Evolutionary conservation across 805 yeast species (phyloP).

Genomic region (Schwanniomyces sp.): DNA sequence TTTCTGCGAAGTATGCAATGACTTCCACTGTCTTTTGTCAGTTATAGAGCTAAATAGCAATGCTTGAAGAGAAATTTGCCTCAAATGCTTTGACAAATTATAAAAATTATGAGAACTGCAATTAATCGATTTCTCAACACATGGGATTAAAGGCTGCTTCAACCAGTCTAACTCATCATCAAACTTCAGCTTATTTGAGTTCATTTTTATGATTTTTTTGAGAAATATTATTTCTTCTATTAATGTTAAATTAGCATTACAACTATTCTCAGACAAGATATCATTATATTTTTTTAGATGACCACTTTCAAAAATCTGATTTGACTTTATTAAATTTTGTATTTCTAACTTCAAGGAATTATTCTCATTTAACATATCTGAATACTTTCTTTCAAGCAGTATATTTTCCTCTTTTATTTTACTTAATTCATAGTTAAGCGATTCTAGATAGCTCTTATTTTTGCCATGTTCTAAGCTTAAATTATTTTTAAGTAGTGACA

Average conservation of each 20-base stretch:
- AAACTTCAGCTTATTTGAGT: constrained; percentile 1
- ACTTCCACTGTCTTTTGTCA: constrained; percentile 10
- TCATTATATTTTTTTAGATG: constrained; percentile 27
- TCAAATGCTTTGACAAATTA: constrained; percentile 3
- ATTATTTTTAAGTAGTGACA: constrained; percentile 45
- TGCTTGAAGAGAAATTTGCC: constrained; percentile 11
- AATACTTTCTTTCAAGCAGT: constrained; percentile 18
- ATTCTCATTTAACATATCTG: constrained; percentile 17
- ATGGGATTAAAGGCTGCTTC: constrained; percentile 5
- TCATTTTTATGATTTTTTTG: constrained; percentile 23
- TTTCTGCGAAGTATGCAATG: constrained; percentile 13
- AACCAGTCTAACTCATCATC: constrained; percentile 18
- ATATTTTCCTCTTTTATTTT: constrained; percentile 14
- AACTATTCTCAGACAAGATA: constrained; percentile 31
- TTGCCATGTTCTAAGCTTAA: constrained; percentile 30
- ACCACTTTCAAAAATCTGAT: constrained; percentile 11
- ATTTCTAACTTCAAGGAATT: constrained; percentile 19
- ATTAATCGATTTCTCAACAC: background rate
- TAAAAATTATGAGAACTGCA: background rate
- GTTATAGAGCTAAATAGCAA: constrained; percentile 9
- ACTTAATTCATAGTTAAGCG: constrained; percentile 10
- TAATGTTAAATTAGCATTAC: constrained; percentile 32
- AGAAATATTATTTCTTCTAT: constrained; percentile 47
- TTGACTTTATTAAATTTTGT: constrained; percentile 22
- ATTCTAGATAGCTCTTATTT: constrained; percentile 22